Evolutionary conservation across 208 protist species (phyloP).

Genomic region (Acanthamoeba triangularis): DNA sequence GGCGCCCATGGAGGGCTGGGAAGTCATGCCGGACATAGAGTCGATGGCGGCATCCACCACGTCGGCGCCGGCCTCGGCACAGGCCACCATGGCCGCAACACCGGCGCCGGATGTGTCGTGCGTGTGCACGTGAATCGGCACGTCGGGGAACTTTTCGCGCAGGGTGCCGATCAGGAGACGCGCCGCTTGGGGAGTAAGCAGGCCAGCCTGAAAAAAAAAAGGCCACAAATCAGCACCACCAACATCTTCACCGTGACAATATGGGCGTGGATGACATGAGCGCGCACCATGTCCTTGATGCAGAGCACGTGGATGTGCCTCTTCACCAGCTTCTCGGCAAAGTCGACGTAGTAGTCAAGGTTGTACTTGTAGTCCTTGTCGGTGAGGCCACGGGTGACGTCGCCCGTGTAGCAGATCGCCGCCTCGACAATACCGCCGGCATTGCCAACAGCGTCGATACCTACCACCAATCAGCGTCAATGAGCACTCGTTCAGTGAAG

Average conservation of each 20-base stretch:
- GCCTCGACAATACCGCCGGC: conserved; percentile 92
- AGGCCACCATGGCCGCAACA: conserved; percentile 93
- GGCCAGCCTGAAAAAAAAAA: conserved; percentile 82
- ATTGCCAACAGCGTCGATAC: conserved; percentile 89
- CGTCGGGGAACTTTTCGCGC: conserved; percentile 88
- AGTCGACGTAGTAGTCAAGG: conserved; percentile 84
- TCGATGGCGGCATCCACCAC: conserved; percentile 93
- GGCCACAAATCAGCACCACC: not conserved
- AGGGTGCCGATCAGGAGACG: conserved; percentile 82
- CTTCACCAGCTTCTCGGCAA: conserved; percentile 85
- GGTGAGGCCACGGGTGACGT: conserved; percentile 84
- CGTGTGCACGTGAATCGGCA: conserved; percentile 96
- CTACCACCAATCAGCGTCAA: conserved; percentile 87
- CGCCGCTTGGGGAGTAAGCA: conserved; percentile 91
- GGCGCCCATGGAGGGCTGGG: conserved; percentile 93
- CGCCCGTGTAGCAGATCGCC: conserved; percentile 94
- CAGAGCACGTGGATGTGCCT: conserved; percentile 91
- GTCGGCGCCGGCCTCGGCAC: conserved; percentile 91
- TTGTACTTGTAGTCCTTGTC: conserved; percentile 94
- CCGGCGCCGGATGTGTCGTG: conserved; percentile 94
- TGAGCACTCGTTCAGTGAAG: not conserved
- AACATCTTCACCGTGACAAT: not conserved
- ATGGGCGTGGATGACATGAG: not conserved
- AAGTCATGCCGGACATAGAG: conserved; percentile 93
- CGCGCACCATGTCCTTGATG: conserved; percentile 93